These are phyloP conservation scores for Apophysomyces ossiformis DNA, from an alignment of 371 early-diverging fungal genomes.

Conservation along the genomic window DNA sequence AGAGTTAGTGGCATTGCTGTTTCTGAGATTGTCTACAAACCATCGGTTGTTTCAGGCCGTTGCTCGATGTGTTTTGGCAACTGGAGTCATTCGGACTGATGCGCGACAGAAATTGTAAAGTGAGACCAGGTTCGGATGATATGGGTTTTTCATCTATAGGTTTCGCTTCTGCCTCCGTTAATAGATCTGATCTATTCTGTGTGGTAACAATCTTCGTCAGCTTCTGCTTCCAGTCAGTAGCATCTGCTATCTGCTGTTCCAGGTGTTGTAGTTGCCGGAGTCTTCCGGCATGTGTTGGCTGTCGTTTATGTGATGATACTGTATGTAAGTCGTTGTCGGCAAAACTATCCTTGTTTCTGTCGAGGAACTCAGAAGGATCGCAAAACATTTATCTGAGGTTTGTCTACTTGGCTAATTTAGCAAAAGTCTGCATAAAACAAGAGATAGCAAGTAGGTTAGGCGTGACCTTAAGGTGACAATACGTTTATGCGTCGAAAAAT, in stretches of 20 bases:
- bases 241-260: conserved; percentile 45
- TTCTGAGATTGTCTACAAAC: neutral
- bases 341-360: neutral
- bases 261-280: conserved; percentile 44
- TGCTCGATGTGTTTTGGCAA: neutral
- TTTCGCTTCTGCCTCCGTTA: neutral
- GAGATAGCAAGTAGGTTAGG: too few species aligned
- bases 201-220: conserved; percentile 32
- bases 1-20: neutral
- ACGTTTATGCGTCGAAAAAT: conserved; percentile 6
- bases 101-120: neutral
- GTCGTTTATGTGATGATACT: conserved; percentile 13
- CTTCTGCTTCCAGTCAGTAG: conserved; percentile 40
- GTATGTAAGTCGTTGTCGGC: neutral
- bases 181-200: conserved; percentile 1
- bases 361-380: neutral
- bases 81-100: neutral
- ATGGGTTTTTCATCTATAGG: neutral
- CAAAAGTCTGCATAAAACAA: neutral
- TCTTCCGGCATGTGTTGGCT: conserved; percentile 39
- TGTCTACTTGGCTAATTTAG: neutral
- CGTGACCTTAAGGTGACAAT: neutral
- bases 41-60: neutral
- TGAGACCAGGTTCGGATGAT: neutral
- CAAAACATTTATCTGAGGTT: neutral